Percentiles rank a stretch among this genome's conserved stretches.
Conservation (phyloP, 139 green algal species). For the Asterochloris sp. region DNA sequence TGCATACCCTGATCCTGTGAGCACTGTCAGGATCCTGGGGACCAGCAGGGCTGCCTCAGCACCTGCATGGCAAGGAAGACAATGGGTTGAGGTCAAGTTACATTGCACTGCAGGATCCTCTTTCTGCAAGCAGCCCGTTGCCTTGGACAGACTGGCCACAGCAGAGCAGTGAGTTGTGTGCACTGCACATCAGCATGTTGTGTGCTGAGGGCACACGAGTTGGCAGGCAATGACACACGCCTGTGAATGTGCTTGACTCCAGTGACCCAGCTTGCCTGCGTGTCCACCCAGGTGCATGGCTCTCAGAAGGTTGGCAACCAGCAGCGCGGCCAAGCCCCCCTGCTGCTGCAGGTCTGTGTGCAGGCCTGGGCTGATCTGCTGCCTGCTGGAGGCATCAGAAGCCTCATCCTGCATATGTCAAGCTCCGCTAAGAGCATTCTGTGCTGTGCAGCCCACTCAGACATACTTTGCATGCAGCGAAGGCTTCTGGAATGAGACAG, state of each 20-base stretch:
- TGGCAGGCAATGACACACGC: neutral
- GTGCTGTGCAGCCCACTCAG: too few species aligned
- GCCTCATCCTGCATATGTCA: too few species aligned
- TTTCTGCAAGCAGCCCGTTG: too few species aligned
- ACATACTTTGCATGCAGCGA: too few species aligned
- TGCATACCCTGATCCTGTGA: neutral
- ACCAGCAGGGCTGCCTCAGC: constrained; percentile 17
- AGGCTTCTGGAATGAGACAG: too few species aligned
- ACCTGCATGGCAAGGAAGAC: constrained; percentile 1
- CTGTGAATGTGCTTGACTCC: neutral
- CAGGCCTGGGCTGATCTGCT: too few species aligned
- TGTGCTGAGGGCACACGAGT: neutral
- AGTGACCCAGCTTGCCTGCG: neutral
- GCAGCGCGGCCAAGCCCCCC: constrained; percentile 6
- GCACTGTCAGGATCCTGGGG: constrained; percentile 5
- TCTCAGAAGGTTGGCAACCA: constrained; percentile 22
- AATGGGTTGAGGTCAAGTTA: neutral
- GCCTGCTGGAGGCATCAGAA: too few species aligned
- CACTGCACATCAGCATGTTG: neutral
- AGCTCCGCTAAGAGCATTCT: too few species aligned
- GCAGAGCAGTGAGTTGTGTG: neutral
- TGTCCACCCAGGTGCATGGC: constrained; percentile 20
- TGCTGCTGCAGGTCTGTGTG: neutral
- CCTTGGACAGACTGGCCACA: neutral
- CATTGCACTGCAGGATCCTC: too few species aligned